These are phyloP conservation scores for Rosa hybrid DNA, from an alignment of 331 rosid species.

Conservation along the genomic window DNA sequence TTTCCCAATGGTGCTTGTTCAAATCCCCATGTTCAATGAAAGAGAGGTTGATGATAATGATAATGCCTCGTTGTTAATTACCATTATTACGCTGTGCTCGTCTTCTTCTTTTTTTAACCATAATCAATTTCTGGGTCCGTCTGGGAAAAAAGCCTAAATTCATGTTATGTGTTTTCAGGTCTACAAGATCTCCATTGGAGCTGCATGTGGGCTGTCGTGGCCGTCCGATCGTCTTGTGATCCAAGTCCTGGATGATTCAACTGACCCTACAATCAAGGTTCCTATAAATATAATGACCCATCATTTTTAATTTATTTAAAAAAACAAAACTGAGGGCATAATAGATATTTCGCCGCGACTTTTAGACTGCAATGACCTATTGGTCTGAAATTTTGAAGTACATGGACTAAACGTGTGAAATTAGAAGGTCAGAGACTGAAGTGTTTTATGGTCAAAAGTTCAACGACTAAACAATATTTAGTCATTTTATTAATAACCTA, in stretches of 20 bases:
- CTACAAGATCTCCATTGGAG: slow-evolving; percentile 91
- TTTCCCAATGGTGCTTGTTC: slow-evolving; percentile 75
- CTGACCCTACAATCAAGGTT: slow-evolving; percentile 82
- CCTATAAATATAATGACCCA: neutral
- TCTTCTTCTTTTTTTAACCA: neutral
- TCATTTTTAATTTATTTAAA: neutral
- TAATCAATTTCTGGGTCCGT: slow-evolving; percentile 14
- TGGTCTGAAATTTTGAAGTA: no score
- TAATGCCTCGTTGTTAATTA: neutral
- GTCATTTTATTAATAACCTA: no score
- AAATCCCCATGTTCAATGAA: slow-evolving; percentile 94
- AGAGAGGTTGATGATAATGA: slow-evolving; percentile 51
- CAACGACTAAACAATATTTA: no score
- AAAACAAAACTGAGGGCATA: no score
- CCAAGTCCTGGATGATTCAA: slow-evolving; percentile 91
- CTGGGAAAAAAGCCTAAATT: slow-evolving; percentile 6
- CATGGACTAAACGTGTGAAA: no score
- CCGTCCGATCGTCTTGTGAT: slow-evolving; percentile 90
- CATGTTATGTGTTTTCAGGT: slow-evolving; percentile 41
- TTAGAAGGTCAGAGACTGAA: no score
- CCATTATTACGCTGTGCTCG: neutral
- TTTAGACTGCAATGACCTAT: no score
- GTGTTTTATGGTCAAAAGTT: no score
- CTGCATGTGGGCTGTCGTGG: slow-evolving; percentile 93
- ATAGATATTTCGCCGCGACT: no score